These are phyloP conservation scores for Sodiomyces alkalinus DNA, from an alignment of 2,329 filamentous ascomycete genomes.

Conservation along the genomic window DNA sequence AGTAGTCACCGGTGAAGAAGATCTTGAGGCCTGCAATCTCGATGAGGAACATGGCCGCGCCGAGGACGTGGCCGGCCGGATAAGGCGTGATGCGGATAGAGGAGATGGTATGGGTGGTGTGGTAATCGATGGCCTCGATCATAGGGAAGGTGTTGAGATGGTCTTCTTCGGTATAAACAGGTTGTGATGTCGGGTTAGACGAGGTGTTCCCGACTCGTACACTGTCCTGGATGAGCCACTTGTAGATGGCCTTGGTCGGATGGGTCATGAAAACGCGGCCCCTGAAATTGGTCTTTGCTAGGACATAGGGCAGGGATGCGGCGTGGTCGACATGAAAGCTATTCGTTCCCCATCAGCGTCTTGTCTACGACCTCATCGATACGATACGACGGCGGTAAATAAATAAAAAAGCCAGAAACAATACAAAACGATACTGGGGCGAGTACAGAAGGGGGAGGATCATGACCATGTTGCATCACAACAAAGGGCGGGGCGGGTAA, in stretches of 20 bases:
- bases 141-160: constrained; percentile 84
- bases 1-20: constrained; percentile 96
- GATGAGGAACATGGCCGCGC: constrained; percentile 95
- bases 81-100: constrained; percentile 95
- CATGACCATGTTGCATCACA: too few species aligned
- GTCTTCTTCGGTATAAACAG: constrained; percentile 90
- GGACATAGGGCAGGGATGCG: constrained; percentile 93
- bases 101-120: constrained; percentile 93
- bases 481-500: too few species aligned
- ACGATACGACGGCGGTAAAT: too few species aligned
- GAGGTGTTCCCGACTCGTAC: constrained; percentile 71
- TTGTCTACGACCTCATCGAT: too few species aligned
- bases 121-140: constrained; percentile 96
- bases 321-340: constrained; percentile 99
- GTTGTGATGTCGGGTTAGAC: constrained; percentile 48
- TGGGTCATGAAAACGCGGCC: constrained; percentile 98
- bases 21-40: constrained; percentile 96
- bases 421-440: too few species aligned
- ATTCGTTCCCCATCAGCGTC: constrained; percentile 2
- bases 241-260: constrained; percentile 98
- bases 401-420: too few species aligned
- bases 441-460: too few species aligned
- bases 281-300: constrained; percentile 95
- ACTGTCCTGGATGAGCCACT: constrained; percentile 96
- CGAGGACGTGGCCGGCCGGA: constrained; percentile 92